Evolutionary conservation across 805 yeast genomes (phyloP).

Genomic region (Lipomyces chichibuensis): DNA sequence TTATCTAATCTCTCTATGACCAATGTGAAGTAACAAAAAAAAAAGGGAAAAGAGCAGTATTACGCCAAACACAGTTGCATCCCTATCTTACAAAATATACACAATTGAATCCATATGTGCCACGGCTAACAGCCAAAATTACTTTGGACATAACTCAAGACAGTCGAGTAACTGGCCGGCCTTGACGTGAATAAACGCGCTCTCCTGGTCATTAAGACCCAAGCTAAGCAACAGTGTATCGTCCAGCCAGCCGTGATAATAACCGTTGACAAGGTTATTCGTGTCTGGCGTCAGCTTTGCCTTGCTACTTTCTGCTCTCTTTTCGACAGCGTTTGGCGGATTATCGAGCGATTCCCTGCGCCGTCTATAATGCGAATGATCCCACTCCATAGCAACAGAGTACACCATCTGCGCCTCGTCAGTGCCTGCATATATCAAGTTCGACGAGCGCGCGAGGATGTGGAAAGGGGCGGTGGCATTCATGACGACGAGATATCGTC

Average conservation of each 20-base stretch:
- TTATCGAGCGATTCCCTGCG: background rate
- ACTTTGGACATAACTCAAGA: slow-evolving; percentile 4
- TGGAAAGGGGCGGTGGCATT: slow-evolving; percentile 28
- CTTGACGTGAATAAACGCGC: slow-evolving; percentile 18
- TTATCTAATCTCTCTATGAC: background rate
- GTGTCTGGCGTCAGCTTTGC: background rate
- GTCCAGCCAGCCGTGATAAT: slow-evolving; percentile 32
- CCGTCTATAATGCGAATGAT: slow-evolving; percentile 18
- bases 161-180: slow-evolving; percentile 30
- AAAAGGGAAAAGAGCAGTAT: background rate
- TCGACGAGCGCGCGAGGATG: slow-evolving; percentile 17
- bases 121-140: background rate
- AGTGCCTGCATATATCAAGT: slow-evolving; percentile 21
- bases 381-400: slow-evolving; percentile 29
- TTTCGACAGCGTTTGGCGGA: background rate
- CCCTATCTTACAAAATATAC: slow-evolving; percentile 1
- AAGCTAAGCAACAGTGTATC: slow-evolving; percentile 22
- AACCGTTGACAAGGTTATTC: slow-evolving; percentile 22
- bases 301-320: too few relatives aligned
- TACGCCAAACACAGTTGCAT: background rate
- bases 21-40: background rate
- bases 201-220: slow-evolving; percentile 23
- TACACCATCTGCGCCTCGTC: slow-evolving; percentile 14
- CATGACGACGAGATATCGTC: slow-evolving; percentile 25
- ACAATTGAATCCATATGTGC: background rate